phyloP scores from a whole-genome alignment of 2,329 filamentous ascomycete species.

The Zopfia rhizophila region DNA sequence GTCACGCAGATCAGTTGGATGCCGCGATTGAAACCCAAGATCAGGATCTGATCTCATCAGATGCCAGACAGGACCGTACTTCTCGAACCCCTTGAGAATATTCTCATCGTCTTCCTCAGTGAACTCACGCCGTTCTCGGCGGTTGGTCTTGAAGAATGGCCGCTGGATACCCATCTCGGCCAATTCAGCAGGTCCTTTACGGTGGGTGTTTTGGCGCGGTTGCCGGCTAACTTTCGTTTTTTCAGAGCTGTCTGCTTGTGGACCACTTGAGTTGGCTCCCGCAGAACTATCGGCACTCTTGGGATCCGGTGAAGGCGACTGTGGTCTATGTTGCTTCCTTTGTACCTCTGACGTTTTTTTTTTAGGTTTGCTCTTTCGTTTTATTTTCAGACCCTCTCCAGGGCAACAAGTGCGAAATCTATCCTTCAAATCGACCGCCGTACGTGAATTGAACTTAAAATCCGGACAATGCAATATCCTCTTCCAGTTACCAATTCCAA shows the following conservation, averaged over 20 bases:
- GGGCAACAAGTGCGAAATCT: conserved; percentile 67
- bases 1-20: conserved; percentile 68
- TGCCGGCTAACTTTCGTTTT: conserved; percentile 9
- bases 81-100: conserved; percentile 67
- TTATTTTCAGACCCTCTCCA: conserved; percentile 39
- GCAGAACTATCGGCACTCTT: neutral
- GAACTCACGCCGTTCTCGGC: conserved; percentile 66
- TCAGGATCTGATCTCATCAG: conserved; percentile 66
- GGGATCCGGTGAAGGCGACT: neutral
- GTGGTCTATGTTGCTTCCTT: neutral
- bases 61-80: conserved; percentile 70
- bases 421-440: conserved; percentile 72
- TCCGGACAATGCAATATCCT: conserved; percentile 68
- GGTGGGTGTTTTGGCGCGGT: conserved; percentile 26
- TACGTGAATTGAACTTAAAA: conserved; percentile 67
- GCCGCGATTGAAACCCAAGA: conserved; percentile 62
- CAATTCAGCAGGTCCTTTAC: conserved; percentile 44
- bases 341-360: neutral
- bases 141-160: conserved; percentile 60
- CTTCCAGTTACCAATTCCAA: conserved; percentile 73
- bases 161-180: conserved; percentile 60
- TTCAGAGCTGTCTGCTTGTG: conserved; percentile 1
- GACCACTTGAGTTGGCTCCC: too few species aligned
- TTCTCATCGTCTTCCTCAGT: conserved; percentile 67
- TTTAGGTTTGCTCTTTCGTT: conserved; percentile 53